These are phyloP conservation scores for Helichrysum umbraculigerum DNA, from an alignment of 129 eudicot genomes.

Conservation along the genomic window DNA sequence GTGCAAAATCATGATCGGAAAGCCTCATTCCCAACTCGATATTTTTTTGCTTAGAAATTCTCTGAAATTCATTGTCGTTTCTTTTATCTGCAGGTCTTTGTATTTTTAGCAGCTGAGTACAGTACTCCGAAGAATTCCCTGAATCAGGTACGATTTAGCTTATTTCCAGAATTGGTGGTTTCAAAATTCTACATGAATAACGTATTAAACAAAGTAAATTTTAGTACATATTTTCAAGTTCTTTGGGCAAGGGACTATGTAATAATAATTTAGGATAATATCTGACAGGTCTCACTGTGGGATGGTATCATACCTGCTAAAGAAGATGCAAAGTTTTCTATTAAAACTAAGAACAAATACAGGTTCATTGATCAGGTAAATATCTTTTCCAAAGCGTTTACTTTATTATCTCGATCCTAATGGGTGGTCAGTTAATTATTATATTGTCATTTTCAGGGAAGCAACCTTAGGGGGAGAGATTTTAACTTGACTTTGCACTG, in stretches of 20 bases:
- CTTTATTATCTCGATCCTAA: neutral
- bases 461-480: constrained; percentile 79
- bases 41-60: neutral
- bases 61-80: constrained; percentile 7
- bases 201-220: neutral
- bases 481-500: constrained; percentile 88
- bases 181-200: neutral
- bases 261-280: neutral
- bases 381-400: neutral
- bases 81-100: constrained; percentile 71
- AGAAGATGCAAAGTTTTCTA: constrained; percentile 69
- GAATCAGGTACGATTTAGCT: constrained; percentile 61
- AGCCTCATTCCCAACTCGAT: neutral
- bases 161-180: neutral
- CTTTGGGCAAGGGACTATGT: neutral
- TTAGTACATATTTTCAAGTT: neutral
- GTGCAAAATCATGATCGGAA: neutral
- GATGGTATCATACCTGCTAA: constrained; percentile 73
- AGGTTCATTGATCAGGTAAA: constrained; percentile 82
- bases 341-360: constrained; percentile 75
- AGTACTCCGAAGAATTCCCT: constrained; percentile 76
- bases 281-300: constrained; percentile 76
- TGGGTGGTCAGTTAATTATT: neutral
- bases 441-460: constrained; percentile 52
- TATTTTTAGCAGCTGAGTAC: constrained; percentile 96